phyloP scores from a whole-genome alignment of 2,329 filamentous ascomycete species.

The Exserohilum rostratum region DNA sequence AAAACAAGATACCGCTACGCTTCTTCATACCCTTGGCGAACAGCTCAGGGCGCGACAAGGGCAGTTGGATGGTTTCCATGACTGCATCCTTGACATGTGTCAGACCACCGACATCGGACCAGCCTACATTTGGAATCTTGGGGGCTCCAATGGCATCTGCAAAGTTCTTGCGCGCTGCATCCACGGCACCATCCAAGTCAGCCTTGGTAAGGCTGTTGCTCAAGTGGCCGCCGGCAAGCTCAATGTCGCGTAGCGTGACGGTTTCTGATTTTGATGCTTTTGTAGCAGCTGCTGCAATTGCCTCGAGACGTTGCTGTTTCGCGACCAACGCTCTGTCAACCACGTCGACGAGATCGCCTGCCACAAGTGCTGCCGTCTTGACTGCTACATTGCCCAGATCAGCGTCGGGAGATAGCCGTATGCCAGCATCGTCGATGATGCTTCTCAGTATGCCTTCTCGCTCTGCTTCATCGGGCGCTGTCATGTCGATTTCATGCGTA shows the following conservation, averaged over 20 bases:
- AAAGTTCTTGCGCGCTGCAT: slow-evolving; percentile 96
- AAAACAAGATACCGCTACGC: slow-evolving; percentile 89
- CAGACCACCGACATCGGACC: slow-evolving; percentile 93
- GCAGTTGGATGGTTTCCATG: slow-evolving; percentile 93
- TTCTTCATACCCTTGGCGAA: slow-evolving; percentile 99
- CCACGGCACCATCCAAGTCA: slow-evolving; percentile 92
- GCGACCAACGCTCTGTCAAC: slow-evolving; percentile 87
- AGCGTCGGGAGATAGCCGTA: slow-evolving; percentile 81
- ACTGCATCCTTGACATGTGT: slow-evolving; percentile 96
- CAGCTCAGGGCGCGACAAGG: slow-evolving; percentile 86
- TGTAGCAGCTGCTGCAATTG: slow-evolving; percentile 62
- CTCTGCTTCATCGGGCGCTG: slow-evolving; percentile 88
- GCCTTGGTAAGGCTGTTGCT: slow-evolving; percentile 78
- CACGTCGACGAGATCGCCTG: slow-evolving; percentile 91
- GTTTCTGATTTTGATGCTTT: slow-evolving; percentile 42
- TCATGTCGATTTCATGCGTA: slow-evolving; percentile 93
- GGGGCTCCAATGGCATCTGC: slow-evolving; percentile 96
- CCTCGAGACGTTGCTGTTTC: slow-evolving; percentile 75
- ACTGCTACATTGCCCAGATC: slow-evolving; percentile 85
- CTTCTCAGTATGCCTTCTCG: slow-evolving; percentile 83
- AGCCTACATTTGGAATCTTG: slow-evolving; percentile 96
- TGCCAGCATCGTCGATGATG: slow-evolving; percentile 75
- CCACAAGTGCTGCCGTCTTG: slow-evolving; percentile 94
- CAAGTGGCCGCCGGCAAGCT: slow-evolving; percentile 81
- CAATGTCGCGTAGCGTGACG: slow-evolving; percentile 79